phyloP scores from a whole-genome alignment of 345 rosid genomes.

The Noccaea caerulescens region DNA sequence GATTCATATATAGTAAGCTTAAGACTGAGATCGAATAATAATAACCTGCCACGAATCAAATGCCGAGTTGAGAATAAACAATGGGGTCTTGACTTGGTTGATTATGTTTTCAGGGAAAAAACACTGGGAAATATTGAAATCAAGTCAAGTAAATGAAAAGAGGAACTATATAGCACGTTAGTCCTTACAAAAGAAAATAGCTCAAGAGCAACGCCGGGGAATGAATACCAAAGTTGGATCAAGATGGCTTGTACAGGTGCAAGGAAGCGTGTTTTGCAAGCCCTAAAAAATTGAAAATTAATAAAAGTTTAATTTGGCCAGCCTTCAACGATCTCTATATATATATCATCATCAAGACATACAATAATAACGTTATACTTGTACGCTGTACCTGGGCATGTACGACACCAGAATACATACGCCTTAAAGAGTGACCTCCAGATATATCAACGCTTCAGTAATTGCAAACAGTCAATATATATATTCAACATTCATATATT shows the following conservation, averaged over 20 bases:
- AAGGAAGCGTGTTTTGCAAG: conserved; percentile 36
- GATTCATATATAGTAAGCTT: no score
- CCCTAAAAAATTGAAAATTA: conserved; percentile 20
- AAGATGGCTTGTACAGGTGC: conserved; percentile 34
- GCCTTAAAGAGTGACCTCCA: conserved; percentile 74
- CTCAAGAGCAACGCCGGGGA: neutral
- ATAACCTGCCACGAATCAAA: conserved; percentile 46
- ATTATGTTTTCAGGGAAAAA: conserved; percentile 44
- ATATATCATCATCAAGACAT: conserved; percentile 1
- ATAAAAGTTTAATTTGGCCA: neutral
- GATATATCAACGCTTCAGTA: conserved; percentile 70
- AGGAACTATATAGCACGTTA: neutral
- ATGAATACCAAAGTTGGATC: conserved; percentile 36
- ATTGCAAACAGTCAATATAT: conserved; percentile 18
- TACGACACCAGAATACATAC: conserved; percentile 70
- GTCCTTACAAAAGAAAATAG: neutral
- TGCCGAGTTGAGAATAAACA: conserved; percentile 44
- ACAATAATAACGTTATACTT: neutral
- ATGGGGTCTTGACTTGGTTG: conserved; percentile 33
- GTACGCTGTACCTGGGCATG: conserved; percentile 81
- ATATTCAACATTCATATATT: neutral
- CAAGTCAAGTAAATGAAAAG: neutral
- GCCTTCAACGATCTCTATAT: neutral
- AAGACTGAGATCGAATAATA: neutral
- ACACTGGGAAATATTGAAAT: conserved; percentile 22